Evolutionary conservation across 192 early-diverging fungal species (phyloP), one percentile per base, ranked within the genome.

Genomic region (Helicostylum pulchrum): DNA sequence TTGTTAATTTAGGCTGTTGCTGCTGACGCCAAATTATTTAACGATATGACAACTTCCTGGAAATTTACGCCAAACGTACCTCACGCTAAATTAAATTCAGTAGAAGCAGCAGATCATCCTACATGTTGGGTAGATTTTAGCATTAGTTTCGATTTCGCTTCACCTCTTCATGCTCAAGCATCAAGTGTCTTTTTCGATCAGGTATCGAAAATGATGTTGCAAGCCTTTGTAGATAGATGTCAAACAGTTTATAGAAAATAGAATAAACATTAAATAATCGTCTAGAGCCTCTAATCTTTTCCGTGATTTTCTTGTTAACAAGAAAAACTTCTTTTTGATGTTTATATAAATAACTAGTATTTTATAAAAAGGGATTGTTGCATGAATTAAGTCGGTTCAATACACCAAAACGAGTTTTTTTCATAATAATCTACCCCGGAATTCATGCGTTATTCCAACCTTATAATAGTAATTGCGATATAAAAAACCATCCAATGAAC

Each of bases 111-210:
- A 23, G 66, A 80, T 42, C 77, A 77, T 49, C 83, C 77, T 0
- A 71, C 76, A n/a, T 88, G 84, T 61, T 66, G 71, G 54, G 82
- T 97, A 19, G 81, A 87, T 62, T 96, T 94, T 69, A 56, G 76
- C 36, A 89, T 94, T 23, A 75, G 77, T 21, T 97, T 94, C 67
- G 88, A 95, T 74, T 95, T 97, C 78, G 73, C 83, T 32, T 91
- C 87, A 8, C 68, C 85, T 1, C 55, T 97, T 21, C 90, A 97
- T 68, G 88, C 89, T 1, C 91, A 92, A 50, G 79, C 88, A 9
- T 86, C 95, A 8, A 80, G 80, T 17, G 61, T 92, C 21, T 94
- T 92, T 68, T 92, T 94, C 66, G 84, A 92, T 45, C 78, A 88
- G 50, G 87, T 93, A 32, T 86, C 85, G 50, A 83, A 82, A 49